phyloP scores from a whole-genome alignment of 2,329 filamentous ascomycete species.

The Ampelomyces quisqualis region DNA sequence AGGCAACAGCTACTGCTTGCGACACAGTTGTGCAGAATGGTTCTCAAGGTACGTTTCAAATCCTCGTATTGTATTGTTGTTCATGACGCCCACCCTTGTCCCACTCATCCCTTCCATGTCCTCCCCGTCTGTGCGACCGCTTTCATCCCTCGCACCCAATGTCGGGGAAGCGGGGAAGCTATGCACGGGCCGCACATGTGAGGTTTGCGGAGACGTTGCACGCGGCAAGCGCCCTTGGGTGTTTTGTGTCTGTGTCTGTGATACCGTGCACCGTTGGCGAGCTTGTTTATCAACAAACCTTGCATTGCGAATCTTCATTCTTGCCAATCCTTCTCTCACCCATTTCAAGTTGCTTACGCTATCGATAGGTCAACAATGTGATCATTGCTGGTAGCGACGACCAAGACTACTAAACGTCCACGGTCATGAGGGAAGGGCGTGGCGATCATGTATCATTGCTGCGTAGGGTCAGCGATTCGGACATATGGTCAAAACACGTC shows the following conservation, averaged over 20 bases:
- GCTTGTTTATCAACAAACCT: background rate
- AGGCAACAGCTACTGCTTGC: slow-evolving; percentile 94
- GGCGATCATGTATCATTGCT: background rate
- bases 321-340: slow-evolving; percentile 1
- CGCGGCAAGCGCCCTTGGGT: slow-evolving; percentile 13
- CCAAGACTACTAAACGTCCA: slow-evolving; percentile 69
- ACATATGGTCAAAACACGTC: slow-evolving; percentile 3
- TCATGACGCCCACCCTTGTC: slow-evolving; percentile 8
- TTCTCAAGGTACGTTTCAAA: slow-evolving; percentile 54
- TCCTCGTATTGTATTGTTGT: slow-evolving; percentile 24
- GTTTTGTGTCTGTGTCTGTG: slow-evolving; percentile 3
- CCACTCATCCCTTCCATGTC: slow-evolving; percentile 11
- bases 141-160: slow-evolving; percentile 8
- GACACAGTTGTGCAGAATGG: slow-evolving; percentile 95
- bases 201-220: slow-evolving; percentile 21
- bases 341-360: slow-evolving; percentile 14
- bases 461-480: background rate
- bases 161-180: slow-evolving; percentile 23
- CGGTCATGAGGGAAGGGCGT: background rate
- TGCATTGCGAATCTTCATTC: slow-evolving; percentile 2
- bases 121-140: slow-evolving; percentile 8
- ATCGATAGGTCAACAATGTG: slow-evolving; percentile 74
- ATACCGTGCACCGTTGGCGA: background rate
- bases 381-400: slow-evolving; percentile 87
- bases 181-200: slow-evolving; percentile 12